Base-by-base conservation (phyloP, 2,329 filamentous ascomycete genomes). In the Lomentospora prolificans region DNA sequence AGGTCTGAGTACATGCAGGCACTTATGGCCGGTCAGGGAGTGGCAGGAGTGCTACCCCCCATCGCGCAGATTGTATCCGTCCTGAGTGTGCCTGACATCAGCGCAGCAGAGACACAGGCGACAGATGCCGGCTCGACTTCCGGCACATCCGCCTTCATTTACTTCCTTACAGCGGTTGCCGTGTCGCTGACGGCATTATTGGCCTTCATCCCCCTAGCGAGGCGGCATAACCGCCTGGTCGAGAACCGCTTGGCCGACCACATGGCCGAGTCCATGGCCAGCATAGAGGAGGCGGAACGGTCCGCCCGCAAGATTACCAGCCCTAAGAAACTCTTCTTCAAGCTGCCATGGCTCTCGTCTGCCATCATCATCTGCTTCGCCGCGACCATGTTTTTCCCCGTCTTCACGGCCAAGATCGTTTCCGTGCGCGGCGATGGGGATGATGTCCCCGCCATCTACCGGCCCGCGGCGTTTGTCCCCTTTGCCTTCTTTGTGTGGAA, bases 401-500 rank as follows among this genome's bases (percentile, higher is more conserved):
- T 97, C 58, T 95, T 95, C 70, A 97, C 94, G 0, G 73, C 78
- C 57, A 82, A 86, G 69, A 85, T 74, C 60, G 63, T 71, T 31
- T 80, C 77, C 7, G 72, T 79, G 2, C 59, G 61, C 41, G 57
- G 57, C 9, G 63, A 64, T 24, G 63, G 65, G 58, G 66, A 62
- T 59, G 59, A 65, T 6, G 75, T 79, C 10, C 73, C 78, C 10
- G 71, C 76, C 14, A 71, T 95, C 14, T 81, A 95, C 61, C 81
- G 83, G 54, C 82, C 89, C 0, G 76, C 83, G 0, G 84, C 86
- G 14, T 99, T 97, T 68, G 91, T 97, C 57, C 91, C 94, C 0
- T 77, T 96, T 0, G 90, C 81, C 3, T 95, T 97, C 70, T 81
- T 97, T 58, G 82, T 94, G 66, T 99, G 94, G 94, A 99, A 97